These are phyloP conservation scores for Wickerhamiella azyma DNA, from an alignment of 805 yeast species.

Conservation along the genomic window DNA sequence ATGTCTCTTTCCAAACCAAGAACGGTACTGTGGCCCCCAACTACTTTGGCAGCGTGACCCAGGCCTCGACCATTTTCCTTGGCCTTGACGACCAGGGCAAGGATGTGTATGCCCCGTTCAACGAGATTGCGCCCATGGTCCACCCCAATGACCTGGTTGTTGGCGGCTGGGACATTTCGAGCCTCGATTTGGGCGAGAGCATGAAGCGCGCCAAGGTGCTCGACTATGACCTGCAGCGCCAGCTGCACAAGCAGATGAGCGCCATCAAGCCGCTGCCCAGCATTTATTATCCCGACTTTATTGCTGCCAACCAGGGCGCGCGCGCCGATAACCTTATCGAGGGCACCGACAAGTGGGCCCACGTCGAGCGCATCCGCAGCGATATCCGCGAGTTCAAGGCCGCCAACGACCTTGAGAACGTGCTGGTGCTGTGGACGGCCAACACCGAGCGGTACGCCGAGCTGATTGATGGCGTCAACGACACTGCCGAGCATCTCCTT, in stretches of 20 bases:
- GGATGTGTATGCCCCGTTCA: conserved; percentile 88
- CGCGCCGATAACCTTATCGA: conserved; percentile 82
- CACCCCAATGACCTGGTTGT: conserved; percentile 82
- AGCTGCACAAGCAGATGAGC: conserved; percentile 52
- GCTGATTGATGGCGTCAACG: conserved; percentile 66
- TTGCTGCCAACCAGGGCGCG: conserved; percentile 84
- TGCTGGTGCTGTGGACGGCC: conserved; percentile 91
- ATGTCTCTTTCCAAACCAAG: conserved; percentile 67
- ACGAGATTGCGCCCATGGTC: conserved; percentile 73
- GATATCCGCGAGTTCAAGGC: conserved; percentile 71
- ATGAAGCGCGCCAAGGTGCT: conserved; percentile 77
- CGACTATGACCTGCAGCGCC: conserved; percentile 69
- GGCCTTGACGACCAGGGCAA: conserved; percentile 74
- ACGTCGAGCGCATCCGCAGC: conserved; percentile 71
- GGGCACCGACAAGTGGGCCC: conserved; percentile 68
- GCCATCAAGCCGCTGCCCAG: conserved; percentile 62
- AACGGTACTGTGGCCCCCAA: conserved; percentile 64
- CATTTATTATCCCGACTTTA: conserved; percentile 88
- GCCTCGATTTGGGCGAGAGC: conserved; percentile 56
- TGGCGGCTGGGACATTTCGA: conserved; percentile 90
- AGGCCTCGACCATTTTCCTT: conserved; percentile 74
- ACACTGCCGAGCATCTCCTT: conserved; percentile 69
- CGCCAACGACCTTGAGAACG: conserved; percentile 64
- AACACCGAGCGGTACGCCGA: conserved; percentile 90
- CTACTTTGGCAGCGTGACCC: conserved; percentile 91